Conservation (phyloP, 495 filamentous ascomycete genomes). For the Penicillium coffeae region DNA sequence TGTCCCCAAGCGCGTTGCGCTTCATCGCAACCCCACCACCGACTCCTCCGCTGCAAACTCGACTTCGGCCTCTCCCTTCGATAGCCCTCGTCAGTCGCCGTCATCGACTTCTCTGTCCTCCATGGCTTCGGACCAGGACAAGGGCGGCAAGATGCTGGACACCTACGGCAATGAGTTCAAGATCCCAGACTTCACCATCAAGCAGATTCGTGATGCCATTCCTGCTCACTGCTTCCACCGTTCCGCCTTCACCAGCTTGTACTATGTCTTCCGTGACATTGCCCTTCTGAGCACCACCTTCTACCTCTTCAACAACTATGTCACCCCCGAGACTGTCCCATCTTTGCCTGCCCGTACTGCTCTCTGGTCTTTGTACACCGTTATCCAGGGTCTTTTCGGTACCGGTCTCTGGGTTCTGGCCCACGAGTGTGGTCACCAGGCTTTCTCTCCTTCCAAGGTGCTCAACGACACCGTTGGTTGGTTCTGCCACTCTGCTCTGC, state of each 20-base stretch:
- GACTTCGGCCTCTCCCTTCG: constrained; percentile 59
- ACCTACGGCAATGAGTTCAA: constrained; percentile 67
- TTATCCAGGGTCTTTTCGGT: constrained; percentile 62
- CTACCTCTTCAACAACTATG: constrained; percentile 61
- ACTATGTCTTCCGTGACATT: constrained; percentile 61
- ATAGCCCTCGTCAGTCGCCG: constrained; percentile 70
- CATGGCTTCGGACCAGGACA: constrained; percentile 58
- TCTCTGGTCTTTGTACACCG: constrained; percentile 59
- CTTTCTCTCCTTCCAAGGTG: constrained; percentile 75
- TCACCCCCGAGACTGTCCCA: constrained; percentile 60
- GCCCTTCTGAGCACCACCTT: constrained; percentile 53
- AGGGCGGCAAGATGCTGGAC: constrained; percentile 55
- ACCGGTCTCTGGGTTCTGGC: constrained; percentile 71
- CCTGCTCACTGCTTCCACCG: constrained; percentile 63
- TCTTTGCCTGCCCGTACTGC: constrained; percentile 42
- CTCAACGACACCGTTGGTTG: constrained; percentile 86
- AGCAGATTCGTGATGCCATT: constrained; percentile 63
- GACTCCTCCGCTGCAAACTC: constrained; percentile 61
- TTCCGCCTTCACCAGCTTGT: constrained; percentile 55
- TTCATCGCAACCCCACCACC: constrained; percentile 47
- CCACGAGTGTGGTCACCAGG: constrained; percentile 72
- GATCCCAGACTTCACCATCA: constrained; percentile 68
- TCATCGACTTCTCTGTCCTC: constrained; percentile 92
- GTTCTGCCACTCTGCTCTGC: constrained; percentile 73
- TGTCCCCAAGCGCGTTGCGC: constrained; percentile 49